Conservation (phyloP, 352 stramenopile species). For the Phytophthora rubi region DNA sequence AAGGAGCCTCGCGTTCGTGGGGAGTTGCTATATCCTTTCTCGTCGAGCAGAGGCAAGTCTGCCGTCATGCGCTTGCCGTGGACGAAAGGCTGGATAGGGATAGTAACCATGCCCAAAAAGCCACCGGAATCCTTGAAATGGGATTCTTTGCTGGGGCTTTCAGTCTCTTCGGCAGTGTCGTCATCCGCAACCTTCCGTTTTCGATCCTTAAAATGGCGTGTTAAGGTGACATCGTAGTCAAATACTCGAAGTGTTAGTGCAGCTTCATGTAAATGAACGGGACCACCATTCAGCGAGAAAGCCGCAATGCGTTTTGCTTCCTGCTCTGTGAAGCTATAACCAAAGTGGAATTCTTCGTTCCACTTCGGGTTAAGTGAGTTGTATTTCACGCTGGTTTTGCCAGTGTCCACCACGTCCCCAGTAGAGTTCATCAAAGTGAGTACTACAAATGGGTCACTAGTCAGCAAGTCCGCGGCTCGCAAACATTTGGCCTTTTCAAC, state of each 20-base stretch:
- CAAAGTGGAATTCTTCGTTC: constrained; percentile 77
- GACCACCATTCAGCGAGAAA: not conserved
- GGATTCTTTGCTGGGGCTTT: not conserved
- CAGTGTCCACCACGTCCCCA: constrained; percentile 43
- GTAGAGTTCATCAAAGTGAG: constrained; percentile 35
- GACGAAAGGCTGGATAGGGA: constrained; percentile 50
- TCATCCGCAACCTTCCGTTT: constrained; percentile 7
- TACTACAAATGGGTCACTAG: constrained; percentile 71
- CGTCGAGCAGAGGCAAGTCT: constrained; percentile 46
- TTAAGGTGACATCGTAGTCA: constrained; percentile 50
- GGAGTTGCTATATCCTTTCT: constrained; percentile 33
- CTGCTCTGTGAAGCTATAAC: constrained; percentile 52
- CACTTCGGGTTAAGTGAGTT: constrained; percentile 68
- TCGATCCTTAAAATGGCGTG: not conserved
- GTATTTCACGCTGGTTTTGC: constrained; percentile 55
- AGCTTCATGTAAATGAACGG: not conserved
- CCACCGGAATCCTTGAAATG: constrained; percentile 23
- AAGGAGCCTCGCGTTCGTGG: constrained; percentile 43
- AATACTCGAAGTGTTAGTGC: constrained; percentile 34
- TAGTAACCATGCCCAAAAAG: constrained; percentile 52
- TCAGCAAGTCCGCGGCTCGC: constrained; percentile 56
- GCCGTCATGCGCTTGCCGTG: constrained; percentile 50
- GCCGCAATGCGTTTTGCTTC: constrained; percentile 6
- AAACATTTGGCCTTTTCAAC: constrained; percentile 60
- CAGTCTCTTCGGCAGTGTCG: not conserved